These are phyloP conservation scores for Coemansia sp. DNA, from an alignment of 192 early-diverging fungal species.

Conservation along the genomic window DNA sequence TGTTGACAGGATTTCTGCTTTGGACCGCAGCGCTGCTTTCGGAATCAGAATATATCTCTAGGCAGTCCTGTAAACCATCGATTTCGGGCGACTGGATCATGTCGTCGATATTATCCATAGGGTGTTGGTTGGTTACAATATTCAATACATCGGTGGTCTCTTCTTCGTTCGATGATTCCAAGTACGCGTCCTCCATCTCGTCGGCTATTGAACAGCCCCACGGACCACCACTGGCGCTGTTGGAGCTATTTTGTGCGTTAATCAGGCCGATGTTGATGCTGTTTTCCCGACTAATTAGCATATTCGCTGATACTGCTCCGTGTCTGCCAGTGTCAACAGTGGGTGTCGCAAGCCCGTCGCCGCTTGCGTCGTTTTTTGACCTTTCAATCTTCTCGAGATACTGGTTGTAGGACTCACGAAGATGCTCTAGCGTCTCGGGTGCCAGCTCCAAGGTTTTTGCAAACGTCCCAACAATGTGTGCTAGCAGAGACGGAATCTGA, in stretches of 20 bases:
- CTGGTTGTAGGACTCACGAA: conserved; percentile 34
- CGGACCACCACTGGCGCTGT: conserved; percentile 9
- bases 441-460: conserved; percentile 18
- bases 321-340: conserved; percentile 40
- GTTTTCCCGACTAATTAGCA: conserved; percentile 23
- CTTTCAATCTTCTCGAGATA: conserved; percentile 24
- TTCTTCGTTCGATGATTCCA: conserved; percentile 68
- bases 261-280: conserved; percentile 1
- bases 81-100: conserved; percentile 30
- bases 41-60: conserved; percentile 26
- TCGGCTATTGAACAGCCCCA: conserved; percentile 64
- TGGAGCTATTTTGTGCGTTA: background rate
- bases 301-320: conserved; percentile 47
- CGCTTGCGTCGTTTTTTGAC: conserved; percentile 11
- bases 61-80: conserved; percentile 30
- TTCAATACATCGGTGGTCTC: conserved; percentile 31
- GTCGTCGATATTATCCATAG: conserved; percentile 3
- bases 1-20: background rate
- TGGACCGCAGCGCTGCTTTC: background rate
- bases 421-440: conserved; percentile 19
- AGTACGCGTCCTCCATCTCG: conserved; percentile 82
- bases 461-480: conserved; percentile 61
- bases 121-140: background rate
- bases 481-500: conserved; percentile 70
- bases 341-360: conserved; percentile 36